Conservation (phyloP, 2,329 filamentous ascomycete genomes). For the Claviceps digitariae region DNA sequence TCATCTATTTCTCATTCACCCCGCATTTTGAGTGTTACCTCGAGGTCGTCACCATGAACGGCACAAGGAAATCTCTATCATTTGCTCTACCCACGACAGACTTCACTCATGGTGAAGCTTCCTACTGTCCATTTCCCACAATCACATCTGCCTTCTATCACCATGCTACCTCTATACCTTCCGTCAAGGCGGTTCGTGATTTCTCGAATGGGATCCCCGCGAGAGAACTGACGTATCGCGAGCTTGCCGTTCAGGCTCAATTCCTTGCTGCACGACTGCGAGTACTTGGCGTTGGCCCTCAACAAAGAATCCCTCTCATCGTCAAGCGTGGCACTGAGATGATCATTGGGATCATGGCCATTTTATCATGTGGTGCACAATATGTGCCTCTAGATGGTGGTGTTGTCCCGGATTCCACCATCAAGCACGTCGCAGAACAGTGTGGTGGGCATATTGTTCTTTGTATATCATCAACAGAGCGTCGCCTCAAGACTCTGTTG, state of each 20-base stretch:
- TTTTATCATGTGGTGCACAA: slow-evolving; percentile 43
- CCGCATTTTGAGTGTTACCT: slow-evolving; percentile 2
- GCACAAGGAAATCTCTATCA: slow-evolving; percentile 4
- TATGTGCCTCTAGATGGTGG: slow-evolving; percentile 47
- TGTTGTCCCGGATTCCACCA: slow-evolving; percentile 32
- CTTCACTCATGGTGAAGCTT: slow-evolving; percentile 7
- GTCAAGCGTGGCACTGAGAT: slow-evolving; percentile 41
- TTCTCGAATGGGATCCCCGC: slow-evolving; percentile 13
- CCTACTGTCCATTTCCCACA: slow-evolving; percentile 22
- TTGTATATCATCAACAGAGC: slow-evolving; percentile 28
- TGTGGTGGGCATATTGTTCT: slow-evolving; percentile 30
- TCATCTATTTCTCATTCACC: background rate
- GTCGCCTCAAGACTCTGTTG: slow-evolving; percentile 17
- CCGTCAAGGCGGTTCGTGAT: slow-evolving; percentile 25
- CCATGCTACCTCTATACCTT: slow-evolving; percentile 22
- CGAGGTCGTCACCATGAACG: slow-evolving; percentile 6
- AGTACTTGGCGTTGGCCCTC: slow-evolving; percentile 24
- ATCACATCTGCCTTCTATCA: slow-evolving; percentile 25
- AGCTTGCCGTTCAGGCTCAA: slow-evolving; percentile 29
- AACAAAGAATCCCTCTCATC: slow-evolving; percentile 39
- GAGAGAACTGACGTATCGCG: slow-evolving; percentile 28
- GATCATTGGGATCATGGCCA: slow-evolving; percentile 41
- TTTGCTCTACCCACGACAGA: slow-evolving; percentile 2
- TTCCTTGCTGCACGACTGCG: slow-evolving; percentile 26
- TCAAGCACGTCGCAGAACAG: slow-evolving; percentile 35